A percentile compares a stretch with the other conserved stretches of the same genome.
Evolutionary conservation across 1,284 basidiomycete genomes (phyloP).

Genomic region (Termitomyces sp.): DNA sequence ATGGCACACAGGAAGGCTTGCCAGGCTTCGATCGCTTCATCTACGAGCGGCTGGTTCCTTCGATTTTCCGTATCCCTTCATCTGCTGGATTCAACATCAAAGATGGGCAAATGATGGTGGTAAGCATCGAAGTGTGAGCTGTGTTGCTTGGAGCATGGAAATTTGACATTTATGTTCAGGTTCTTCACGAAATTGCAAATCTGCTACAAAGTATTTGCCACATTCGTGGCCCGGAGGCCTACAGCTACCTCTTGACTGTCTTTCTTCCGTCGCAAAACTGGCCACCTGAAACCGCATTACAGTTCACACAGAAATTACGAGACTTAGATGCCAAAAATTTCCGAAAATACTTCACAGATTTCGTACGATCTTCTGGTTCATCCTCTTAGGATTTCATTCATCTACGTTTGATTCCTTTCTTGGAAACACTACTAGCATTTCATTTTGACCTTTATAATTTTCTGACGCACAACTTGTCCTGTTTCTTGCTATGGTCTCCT

Average conservation of each 20-base stretch:
- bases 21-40: constrained; percentile 93
- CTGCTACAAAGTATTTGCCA: constrained; percentile 78
- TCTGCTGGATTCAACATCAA: constrained; percentile 81
- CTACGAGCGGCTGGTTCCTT: constrained; percentile 83
- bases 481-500: constrained; percentile 6
- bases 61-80: constrained; percentile 81
- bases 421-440: constrained; percentile 7
- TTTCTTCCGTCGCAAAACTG: constrained; percentile 90
- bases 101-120: constrained; percentile 82
- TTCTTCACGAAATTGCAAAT: constrained; percentile 83
- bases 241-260: constrained; percentile 74
- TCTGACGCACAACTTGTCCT: constrained; percentile 4
- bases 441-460: constrained; percentile 5
- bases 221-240: constrained; percentile 80
- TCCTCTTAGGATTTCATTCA: constrained; percentile 40
- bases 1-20: constrained; percentile 46
- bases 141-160: not conserved
- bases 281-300: constrained; percentile 50
- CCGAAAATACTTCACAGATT: constrained; percentile 86
- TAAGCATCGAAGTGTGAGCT: constrained; percentile 31
- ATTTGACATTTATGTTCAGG: constrained; percentile 39
- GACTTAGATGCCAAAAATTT: constrained; percentile 81
- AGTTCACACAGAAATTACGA: constrained; percentile 75
- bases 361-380: constrained; percentile 67
- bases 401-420: constrained; percentile 13